These are phyloP conservation scores for Tetrapisispora taiwanensis DNA, from an alignment of 805 yeast genomes.

Conservation along the genomic window DNA sequence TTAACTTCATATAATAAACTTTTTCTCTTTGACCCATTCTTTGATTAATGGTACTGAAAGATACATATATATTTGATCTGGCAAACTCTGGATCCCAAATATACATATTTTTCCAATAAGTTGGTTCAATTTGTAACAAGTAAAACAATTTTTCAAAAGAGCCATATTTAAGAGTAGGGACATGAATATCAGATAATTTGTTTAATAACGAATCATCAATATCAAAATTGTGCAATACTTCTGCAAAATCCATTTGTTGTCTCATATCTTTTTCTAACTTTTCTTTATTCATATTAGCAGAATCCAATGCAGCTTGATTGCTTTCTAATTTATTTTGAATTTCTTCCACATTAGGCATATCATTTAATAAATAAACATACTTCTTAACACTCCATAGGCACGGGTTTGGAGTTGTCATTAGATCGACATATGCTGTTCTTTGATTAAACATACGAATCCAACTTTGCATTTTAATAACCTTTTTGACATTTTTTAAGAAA, in stretches of 20 bases:
- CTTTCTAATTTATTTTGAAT: conserved; percentile 63
- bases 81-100: conserved; percentile 26
- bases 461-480: conserved; percentile 66
- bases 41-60: conserved; percentile 24
- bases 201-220: background rate
- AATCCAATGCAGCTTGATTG: conserved; percentile 56
- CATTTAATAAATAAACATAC: conserved; percentile 67
- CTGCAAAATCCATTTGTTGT: conserved; percentile 67
- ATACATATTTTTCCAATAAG: conserved; percentile 53
- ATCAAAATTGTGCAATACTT: conserved; percentile 59
- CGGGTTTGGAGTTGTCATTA: conserved; percentile 65
- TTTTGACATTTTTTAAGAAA: conserved; percentile 47
- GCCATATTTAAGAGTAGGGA: conserved; percentile 13
- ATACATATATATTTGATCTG: conserved; percentile 21
- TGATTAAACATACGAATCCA: conserved; percentile 56
- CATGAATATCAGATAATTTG: background rate
- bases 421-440: conserved; percentile 60
- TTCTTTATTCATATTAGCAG: conserved; percentile 60
- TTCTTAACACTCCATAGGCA: conserved; percentile 65
- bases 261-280: conserved; percentile 64
- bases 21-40: conserved; percentile 49
- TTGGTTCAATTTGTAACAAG: conserved; percentile 73
- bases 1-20: conserved; percentile 48
- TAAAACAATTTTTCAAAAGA: conserved; percentile 68
- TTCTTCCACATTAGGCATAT: conserved; percentile 61